A percentile compares a stretch with the other conserved stretches of the same genome.
Conservation (phyloP, 805 yeast species). For the Ogataea neopini region DNA sequence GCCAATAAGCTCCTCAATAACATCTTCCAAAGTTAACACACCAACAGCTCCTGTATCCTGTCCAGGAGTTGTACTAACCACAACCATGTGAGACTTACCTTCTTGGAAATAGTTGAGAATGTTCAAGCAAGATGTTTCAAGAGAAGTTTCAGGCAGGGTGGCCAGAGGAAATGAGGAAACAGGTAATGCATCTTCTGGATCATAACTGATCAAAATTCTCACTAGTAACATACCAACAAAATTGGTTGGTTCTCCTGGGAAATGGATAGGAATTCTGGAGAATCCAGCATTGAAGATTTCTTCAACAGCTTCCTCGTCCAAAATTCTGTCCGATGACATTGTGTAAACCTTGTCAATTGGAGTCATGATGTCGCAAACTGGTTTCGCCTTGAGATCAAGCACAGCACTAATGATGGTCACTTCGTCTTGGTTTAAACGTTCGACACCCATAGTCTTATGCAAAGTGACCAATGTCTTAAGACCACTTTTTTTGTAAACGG, state of each 20-base stretch:
- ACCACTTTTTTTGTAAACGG: slow-evolving; percentile 89
- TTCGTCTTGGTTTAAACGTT: slow-evolving; percentile 89
- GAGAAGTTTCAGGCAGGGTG: slow-evolving; percentile 91
- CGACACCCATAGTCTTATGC: slow-evolving; percentile 94
- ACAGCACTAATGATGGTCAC: slow-evolving; percentile 95
- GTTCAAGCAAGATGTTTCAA: slow-evolving; percentile 89
- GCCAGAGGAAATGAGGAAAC: slow-evolving; percentile 94
- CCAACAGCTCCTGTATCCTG: slow-evolving; percentile 79
- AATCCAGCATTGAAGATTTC: slow-evolving; percentile 92
- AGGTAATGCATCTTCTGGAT: slow-evolving; percentile 93
- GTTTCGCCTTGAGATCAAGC: slow-evolving; percentile 87
- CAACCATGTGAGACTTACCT: slow-evolving; percentile 96
- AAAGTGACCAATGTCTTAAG: slow-evolving; percentile 89
- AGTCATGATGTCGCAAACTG: slow-evolving; percentile 87
- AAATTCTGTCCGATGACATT: slow-evolving; percentile 75
- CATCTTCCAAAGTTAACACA: slow-evolving; percentile 91
- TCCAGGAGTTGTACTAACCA: slow-evolving; percentile 86
- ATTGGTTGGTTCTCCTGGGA: slow-evolving; percentile 85
- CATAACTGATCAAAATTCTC: slow-evolving; percentile 88
- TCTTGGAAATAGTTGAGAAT: slow-evolving; percentile 95
- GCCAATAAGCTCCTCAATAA: slow-evolving; percentile 96
- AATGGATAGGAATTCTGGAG: slow-evolving; percentile 90
- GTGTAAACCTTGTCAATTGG: slow-evolving; percentile 90
- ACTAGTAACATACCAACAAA: slow-evolving; percentile 95
- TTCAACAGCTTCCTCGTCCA: slow-evolving; percentile 84